These are phyloP conservation scores for Crepidotus variabilis DNA, from an alignment of 768 basidiomycete genomes.

Conservation along the genomic window DNA sequence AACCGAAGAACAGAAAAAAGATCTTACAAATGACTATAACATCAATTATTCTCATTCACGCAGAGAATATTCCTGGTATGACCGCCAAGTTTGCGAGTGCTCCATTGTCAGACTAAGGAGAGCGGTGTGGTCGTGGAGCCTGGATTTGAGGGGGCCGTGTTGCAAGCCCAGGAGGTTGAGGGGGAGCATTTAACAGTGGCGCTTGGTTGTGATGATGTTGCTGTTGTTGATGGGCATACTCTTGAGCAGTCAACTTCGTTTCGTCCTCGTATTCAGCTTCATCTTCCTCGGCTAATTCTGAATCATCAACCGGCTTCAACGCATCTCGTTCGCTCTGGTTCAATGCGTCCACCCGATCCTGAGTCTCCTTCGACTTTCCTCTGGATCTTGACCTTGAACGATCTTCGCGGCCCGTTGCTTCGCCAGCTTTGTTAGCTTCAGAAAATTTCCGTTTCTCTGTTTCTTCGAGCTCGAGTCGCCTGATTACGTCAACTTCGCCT, in stretches of 20 bases:
- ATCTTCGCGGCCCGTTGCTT: not conserved
- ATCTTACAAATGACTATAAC: not conserved
- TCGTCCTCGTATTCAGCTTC: constrained; percentile 10
- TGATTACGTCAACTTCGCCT: constrained; percentile 84
- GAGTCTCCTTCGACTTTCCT: constrained; percentile 1
- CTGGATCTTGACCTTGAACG: not conserved
- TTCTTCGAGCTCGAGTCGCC: constrained; percentile 45
- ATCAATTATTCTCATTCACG: not conserved
- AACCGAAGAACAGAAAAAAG: not conserved
- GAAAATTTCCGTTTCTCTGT: constrained; percentile 35
- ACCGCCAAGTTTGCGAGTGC: not conserved
- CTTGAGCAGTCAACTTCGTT: not conserved
- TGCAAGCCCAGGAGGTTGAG: constrained; percentile 7
- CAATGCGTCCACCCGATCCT: constrained; percentile 32
- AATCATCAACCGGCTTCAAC: constrained; percentile 77
- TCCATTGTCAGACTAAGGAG: not conserved
- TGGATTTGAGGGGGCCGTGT: not conserved
- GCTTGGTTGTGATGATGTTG: constrained; percentile 8
- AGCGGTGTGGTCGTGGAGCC: not conserved
- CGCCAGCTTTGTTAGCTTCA: constrained; percentile 38
- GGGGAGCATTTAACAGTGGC: constrained; percentile 18
- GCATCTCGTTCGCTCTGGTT: constrained; percentile 42
- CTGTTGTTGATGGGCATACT: not conserved
- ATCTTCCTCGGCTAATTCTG: constrained; percentile 10
- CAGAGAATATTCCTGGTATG: not conserved